Conservation (phyloP, 2,329 filamentous ascomycete species). For the Arthrobotrys sinensis region DNA sequence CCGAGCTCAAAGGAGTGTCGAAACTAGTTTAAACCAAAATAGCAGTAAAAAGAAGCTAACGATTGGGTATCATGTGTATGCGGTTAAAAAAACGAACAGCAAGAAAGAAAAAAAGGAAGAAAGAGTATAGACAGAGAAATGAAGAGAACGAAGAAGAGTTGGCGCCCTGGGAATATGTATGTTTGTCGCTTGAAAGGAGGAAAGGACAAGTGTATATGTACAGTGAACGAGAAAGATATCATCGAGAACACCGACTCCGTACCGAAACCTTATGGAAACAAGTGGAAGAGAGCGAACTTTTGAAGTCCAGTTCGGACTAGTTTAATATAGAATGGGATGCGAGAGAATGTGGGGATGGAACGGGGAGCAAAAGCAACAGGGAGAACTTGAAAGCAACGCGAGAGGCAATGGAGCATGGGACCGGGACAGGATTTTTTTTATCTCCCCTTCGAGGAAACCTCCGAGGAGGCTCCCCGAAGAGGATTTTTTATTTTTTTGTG, state of each 20-base stretch:
- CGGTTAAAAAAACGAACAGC: not conserved
- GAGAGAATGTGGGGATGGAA: not conserved
- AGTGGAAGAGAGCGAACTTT: slow-evolving; percentile 3
- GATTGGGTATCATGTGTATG: slow-evolving; percentile 25
- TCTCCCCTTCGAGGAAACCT: not conserved
- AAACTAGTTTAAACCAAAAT: slow-evolving; percentile 1
- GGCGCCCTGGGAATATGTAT: slow-evolving; percentile 12
- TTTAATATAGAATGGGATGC: not conserved
- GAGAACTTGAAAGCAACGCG: not conserved
- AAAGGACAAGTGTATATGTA: slow-evolving; percentile 6
- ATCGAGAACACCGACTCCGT: slow-evolving; percentile 26
- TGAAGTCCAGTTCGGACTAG: not conserved
- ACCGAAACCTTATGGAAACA: not conserved
- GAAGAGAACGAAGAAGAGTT: slow-evolving; percentile 7
- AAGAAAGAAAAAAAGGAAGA: not conserved
- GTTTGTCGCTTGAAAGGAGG: not conserved
- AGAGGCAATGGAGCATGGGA: not conserved
- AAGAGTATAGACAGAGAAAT: slow-evolving; percentile 20
- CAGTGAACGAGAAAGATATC: not conserved
- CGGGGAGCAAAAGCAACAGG: not conserved
- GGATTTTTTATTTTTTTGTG: slow-evolving; percentile 4
- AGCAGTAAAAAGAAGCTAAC: not conserved
- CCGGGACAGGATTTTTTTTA: slow-evolving; percentile 2
- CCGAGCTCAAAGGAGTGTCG: slow-evolving; percentile 19
- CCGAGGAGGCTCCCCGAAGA: not conserved